Percentiles rank a stretch among this genome's conserved stretches.
Evolutionary conservation across 78 protist genomes (phyloP).

Genomic region (Polysphondylium violaceum): DNA sequence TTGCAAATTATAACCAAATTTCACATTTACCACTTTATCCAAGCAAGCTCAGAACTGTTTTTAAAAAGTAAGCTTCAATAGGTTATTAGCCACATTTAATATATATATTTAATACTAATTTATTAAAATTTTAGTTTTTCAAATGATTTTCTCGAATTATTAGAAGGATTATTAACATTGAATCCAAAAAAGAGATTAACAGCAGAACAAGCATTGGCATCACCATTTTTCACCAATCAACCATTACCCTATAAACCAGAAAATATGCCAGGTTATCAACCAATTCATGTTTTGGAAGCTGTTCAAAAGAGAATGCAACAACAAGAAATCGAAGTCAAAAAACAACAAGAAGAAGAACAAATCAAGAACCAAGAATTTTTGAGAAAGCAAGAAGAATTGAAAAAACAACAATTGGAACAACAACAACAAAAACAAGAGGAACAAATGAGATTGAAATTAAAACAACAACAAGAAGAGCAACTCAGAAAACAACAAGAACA

Average conservation of each 20-base stretch:
- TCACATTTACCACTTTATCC: conserved; percentile 47
- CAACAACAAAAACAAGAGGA: conserved; percentile 34
- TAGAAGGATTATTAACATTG: conserved; percentile 67
- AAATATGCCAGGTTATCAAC: conserved; percentile 75
- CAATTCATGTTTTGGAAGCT: conserved; percentile 76
- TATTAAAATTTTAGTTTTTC: conserved; percentile 24
- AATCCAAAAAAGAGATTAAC: conserved; percentile 75
- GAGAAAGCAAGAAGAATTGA: not conserved
- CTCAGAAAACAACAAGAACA: not conserved
- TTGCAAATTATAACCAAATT: conserved; percentile 86
- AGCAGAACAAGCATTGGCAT: conserved; percentile 58
- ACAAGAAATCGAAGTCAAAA: conserved; percentile 9
- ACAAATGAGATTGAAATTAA: not conserved
- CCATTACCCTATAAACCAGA: conserved; percentile 68
- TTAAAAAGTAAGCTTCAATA: conserved; percentile 35
- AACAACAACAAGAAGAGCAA: not conserved
- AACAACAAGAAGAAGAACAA: conserved; percentile 28
- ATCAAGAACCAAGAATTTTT: not conserved
- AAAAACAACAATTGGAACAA: conserved; percentile 23
- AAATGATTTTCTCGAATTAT: conserved; percentile 60
- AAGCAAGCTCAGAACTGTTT: conserved; percentile 60
- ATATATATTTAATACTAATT: not conserved
- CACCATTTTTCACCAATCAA: conserved; percentile 63
- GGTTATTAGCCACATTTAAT: not conserved
- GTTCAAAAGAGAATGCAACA: conserved; percentile 72